phyloP scores from a whole-genome alignment of 306 rosid species.

The Coriaria nepalensis region DNA sequence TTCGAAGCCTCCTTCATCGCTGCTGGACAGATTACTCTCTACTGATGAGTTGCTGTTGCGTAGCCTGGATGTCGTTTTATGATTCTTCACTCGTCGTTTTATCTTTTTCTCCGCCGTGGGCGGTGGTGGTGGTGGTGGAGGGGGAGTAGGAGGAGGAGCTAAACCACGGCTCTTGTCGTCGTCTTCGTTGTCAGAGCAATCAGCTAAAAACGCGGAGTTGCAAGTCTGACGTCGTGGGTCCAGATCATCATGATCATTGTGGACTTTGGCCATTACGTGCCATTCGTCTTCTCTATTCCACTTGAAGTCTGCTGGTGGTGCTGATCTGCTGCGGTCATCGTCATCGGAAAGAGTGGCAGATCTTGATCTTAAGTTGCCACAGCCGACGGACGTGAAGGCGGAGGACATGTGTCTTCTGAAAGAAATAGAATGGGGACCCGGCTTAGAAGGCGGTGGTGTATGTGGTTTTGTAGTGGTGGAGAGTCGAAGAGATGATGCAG shows the following conservation, averaged over 20 bases:
- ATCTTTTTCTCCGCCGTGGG: slow-evolving; percentile 14
- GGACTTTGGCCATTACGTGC: slow-evolving; percentile 39
- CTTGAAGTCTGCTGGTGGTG: slow-evolving; percentile 8
- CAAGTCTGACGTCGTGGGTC: slow-evolving; percentile 35
- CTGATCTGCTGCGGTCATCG: slow-evolving; percentile 14
- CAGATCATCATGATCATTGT: background rate
- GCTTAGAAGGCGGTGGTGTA: slow-evolving; percentile 3
- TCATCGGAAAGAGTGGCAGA: slow-evolving; percentile 30
- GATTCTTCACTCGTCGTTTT: slow-evolving; percentile 21
- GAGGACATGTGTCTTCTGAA: slow-evolving; percentile 34
- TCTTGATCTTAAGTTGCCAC: slow-evolving; percentile 16
- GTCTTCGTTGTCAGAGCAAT: slow-evolving; percentile 8
- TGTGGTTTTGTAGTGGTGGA: slow-evolving; percentile 4
- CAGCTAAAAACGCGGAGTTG: slow-evolving; percentile 27
- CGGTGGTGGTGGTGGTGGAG: slow-evolving; percentile 19
- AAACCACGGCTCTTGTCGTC: slow-evolving; percentile 3
- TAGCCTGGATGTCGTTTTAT: slow-evolving; percentile 15
- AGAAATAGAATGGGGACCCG: slow-evolving; percentile 19
- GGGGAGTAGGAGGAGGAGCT: slow-evolving; percentile 7
- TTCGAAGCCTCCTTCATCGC: slow-evolving; percentile 20
- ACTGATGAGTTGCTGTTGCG: slow-evolving; percentile 45
- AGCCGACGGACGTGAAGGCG: slow-evolving; percentile 20
- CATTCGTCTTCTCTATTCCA: slow-evolving; percentile 34
- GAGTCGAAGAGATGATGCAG: slow-evolving; percentile 17
- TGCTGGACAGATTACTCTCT: slow-evolving; percentile 37